Percentiles rank a stretch among this genome's conserved stretches.
Conservation (phyloP, 2,329 filamentous ascomycete genomes). For the Monosporascus cannonballus region DNA sequence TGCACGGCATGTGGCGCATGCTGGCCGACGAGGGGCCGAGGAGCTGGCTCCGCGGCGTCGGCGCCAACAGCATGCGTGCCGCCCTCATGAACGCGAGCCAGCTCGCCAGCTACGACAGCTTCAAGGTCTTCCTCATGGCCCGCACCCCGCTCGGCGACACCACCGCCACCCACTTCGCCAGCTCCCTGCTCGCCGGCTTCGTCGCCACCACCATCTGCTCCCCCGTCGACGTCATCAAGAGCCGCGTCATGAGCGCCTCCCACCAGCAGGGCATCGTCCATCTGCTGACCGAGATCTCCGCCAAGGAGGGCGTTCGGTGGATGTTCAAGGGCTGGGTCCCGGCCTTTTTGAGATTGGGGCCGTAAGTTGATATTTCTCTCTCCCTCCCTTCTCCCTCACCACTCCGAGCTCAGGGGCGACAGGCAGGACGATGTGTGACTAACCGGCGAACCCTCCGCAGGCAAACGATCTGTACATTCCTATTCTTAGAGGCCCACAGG, state of each 20-base stretch:
- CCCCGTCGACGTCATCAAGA: conserved; percentile 86
- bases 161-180: conserved; percentile 71
- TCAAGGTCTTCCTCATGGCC: conserved; percentile 64
- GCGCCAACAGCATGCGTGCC: conserved; percentile 75
- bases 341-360: conserved; percentile 59
- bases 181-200: conserved; percentile 72
- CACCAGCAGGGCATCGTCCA: conserved; percentile 47
- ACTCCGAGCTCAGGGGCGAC: background rate
- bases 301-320: conserved; percentile 68
- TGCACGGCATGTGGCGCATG: conserved; percentile 85
- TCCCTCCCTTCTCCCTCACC: background rate
- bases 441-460: conserved; percentile 24
- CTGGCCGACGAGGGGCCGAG: conserved; percentile 71
- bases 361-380: conserved; percentile 37
- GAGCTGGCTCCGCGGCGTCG: conserved; percentile 77
- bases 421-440: background rate
- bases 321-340: conserved; percentile 90
- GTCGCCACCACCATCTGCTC: conserved; percentile 80
- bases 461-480: conserved; percentile 81
- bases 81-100: conserved; percentile 86
- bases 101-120: conserved; percentile 76
- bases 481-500: conserved; percentile 84
- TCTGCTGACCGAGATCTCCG: conserved; percentile 61
- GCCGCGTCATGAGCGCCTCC: conserved; percentile 70
- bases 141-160: conserved; percentile 63